phyloP scores from a whole-genome alignment of 805 yeast species.

The Trichomonascus vanleenenianus region DNA sequence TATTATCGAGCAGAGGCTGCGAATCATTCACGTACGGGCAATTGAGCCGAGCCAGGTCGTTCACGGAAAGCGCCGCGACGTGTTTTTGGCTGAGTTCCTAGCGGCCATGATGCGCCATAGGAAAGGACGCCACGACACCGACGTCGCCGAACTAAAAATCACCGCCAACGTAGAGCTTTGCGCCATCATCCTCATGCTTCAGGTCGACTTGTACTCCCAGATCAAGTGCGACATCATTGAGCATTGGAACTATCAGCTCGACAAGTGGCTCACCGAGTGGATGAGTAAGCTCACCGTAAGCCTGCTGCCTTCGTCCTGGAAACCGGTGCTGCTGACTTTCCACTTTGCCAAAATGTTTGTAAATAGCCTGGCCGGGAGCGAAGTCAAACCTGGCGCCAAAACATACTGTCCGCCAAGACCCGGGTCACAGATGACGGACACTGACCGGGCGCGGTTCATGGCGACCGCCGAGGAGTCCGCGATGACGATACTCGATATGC shows the following conservation, averaged over 20 bases:
- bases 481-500: conserved; percentile 15
- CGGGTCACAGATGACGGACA: conserved; percentile 1
- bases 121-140: conserved; percentile 5
- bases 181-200: conserved; percentile 15
- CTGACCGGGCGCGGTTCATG: conserved; percentile 3
- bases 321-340: conserved; percentile 18
- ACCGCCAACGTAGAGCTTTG: conserved; percentile 20
- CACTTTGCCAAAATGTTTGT: conserved; percentile 19
- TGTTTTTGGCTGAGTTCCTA: conserved; percentile 3
- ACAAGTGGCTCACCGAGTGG: conserved; percentile 20
- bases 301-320: conserved; percentile 17
- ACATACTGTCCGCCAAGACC: neutral
- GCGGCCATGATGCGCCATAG: conserved; percentile 4
- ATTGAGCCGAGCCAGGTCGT: conserved; percentile 6
- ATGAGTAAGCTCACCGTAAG: conserved; percentile 14
- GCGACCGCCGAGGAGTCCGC: conserved; percentile 19
- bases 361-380: conserved; percentile 12
- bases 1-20: conserved; percentile 18
- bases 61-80: conserved; percentile 3
- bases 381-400: conserved; percentile 3
- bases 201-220: conserved; percentile 13
- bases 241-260: conserved; percentile 18
- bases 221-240: conserved; percentile 6
- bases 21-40: conserved; percentile 16
- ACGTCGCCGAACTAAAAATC: conserved; percentile 12